Percentiles rank a stretch among this genome's conserved stretches.
Conservation (phyloP, 164 flowering plant species). For the Amborella trichopoda region DNA sequence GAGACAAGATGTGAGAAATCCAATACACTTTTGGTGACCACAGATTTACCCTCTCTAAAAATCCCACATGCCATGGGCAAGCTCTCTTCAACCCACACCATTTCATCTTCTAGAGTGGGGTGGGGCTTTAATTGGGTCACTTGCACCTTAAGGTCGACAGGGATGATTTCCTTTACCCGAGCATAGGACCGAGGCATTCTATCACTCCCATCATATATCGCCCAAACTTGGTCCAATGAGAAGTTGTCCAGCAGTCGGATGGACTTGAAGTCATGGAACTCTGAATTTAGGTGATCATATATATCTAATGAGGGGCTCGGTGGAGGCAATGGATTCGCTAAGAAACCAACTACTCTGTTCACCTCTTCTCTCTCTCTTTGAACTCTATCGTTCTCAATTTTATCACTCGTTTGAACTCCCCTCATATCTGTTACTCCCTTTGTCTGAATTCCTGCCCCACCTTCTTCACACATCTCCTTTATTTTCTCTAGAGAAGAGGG, state of each 20-base stretch:
- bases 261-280: slow-evolving; percentile 1
- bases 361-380: no score
- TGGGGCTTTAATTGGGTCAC: slow-evolving; percentile 32
- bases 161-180: slow-evolving; percentile 17
- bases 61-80: slow-evolving; percentile 28
- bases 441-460: no score
- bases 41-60: slow-evolving; percentile 14
- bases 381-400: no score
- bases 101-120: slow-evolving; percentile 15
- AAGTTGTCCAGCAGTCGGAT: slow-evolving; percentile 19
- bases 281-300: slow-evolving; percentile 1
- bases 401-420: no score
- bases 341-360: no score
- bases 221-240: slow-evolving; percentile 34
- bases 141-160: slow-evolving; percentile 15
- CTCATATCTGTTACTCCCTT: no score
- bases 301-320: no score
- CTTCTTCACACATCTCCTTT: no score
- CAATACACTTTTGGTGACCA: slow-evolving; percentile 12
- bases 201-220: slow-evolving; percentile 26
- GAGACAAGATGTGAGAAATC: slow-evolving; percentile 26
- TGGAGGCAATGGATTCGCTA: no score
- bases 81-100: slow-evolving; percentile 16
- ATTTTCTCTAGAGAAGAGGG: no score
- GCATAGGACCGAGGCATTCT: slow-evolving; percentile 34